phyloP scores from a whole-genome alignment of 257 asterid species.

The Primulina eburnea region DNA sequence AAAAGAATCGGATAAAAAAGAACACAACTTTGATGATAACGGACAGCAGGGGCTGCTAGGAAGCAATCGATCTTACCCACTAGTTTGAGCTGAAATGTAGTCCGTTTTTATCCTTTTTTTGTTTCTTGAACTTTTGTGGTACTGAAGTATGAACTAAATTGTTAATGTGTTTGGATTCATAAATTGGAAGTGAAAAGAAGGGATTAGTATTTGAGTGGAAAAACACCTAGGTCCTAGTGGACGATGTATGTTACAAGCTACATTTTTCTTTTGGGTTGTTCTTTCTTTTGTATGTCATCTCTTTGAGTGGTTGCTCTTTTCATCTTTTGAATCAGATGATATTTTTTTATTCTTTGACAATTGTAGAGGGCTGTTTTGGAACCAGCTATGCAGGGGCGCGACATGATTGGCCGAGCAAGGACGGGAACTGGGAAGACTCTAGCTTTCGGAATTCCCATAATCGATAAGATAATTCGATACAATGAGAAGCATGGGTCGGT shows the following conservation, averaged over 20 bases:
- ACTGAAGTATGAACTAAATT: neutral
- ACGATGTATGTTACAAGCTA: neutral
- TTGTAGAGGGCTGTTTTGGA: constrained; percentile 68
- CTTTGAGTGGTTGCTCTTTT: neutral
- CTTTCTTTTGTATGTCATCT: neutral
- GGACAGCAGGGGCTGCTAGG: neutral
- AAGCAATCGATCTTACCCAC: neutral
- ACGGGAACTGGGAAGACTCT: constrained; percentile 95
- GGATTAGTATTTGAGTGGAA: neutral
- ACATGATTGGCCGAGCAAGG: constrained; percentile 94
- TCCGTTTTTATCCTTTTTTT: neutral
- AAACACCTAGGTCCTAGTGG: neutral
- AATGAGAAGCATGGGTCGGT: constrained; percentile 76
- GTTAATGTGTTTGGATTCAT: constrained; percentile 8
- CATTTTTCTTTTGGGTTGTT: no score
- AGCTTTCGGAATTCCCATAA: constrained; percentile 79
- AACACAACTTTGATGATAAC: neutral
- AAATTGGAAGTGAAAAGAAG: constrained; percentile 2
- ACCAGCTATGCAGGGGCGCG: constrained; percentile 94
- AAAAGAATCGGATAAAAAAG: neutral
- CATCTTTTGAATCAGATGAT: no score
- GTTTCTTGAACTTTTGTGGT: neutral
- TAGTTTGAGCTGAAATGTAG: neutral
- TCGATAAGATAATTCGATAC: constrained; percentile 66
- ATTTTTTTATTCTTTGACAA: neutral